Evolutionary conservation across 208 protist species (phyloP), one percentile per base, ranked within the genome.

Genomic region (Angomonas deanei): DNA sequence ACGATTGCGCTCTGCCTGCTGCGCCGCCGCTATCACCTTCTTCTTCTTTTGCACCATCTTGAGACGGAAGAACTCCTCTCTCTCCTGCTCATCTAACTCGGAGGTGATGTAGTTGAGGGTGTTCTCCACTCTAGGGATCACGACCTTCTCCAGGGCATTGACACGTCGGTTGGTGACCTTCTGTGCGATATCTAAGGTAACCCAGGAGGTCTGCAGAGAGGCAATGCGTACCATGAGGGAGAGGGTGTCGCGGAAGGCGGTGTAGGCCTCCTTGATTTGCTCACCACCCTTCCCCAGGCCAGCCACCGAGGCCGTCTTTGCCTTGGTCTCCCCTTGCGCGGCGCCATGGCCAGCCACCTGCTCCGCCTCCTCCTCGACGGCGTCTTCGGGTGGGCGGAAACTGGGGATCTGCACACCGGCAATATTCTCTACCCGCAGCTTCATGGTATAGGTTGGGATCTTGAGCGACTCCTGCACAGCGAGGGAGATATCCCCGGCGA

Each of bases 91-190:
- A 68, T 99, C 98, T 8, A 99, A 86, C 81, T 99, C 98, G 8
- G 84, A 96, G 3, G 82, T 88, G 71, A 99, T 99, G 86, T 99
- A 99, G 55, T 57, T 69, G 36, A 99, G 91, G 11, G 98, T 99
- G 64, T 97, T 97, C 81, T 99, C 79, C 62, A 98, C 77, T 34
- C 88, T 82, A 24, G 99, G 99, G 39, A 99, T 97, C 19, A 99
- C 96, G 1, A 99, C 98, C 70, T 97, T 97, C 71, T 99, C 98
- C 38, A 99, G 88, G 13, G 99, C 99, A 78, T 99, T 99, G 0
- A 99, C 99, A 72, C 98, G 93, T 26, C 98, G 93, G 74, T 99
- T 99, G 39, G 99, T 99, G 27, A 99, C 86, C 73, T 99, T 99
- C 72, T 99, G 98, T 19, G 98, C 98, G 26, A 94, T 85, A 67